Evolutionary conservation across 768 basidiomycete species (phyloP).

Genomic region (Hemileccinum rubropunctum): DNA sequence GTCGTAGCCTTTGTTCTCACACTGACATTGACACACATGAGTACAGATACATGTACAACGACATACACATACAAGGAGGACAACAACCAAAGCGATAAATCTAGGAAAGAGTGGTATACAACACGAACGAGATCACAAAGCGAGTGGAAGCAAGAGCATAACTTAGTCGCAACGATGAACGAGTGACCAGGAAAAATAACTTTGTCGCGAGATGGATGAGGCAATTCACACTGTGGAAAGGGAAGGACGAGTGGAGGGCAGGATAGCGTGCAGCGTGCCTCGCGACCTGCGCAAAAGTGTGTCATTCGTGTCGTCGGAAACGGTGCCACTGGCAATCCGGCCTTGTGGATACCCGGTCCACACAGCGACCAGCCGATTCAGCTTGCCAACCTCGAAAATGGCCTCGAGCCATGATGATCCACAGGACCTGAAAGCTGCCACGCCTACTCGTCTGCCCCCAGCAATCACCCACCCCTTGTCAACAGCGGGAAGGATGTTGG

Average conservation of each 20-base stretch:
- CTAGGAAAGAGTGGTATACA: constrained; percentile 12
- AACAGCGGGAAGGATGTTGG: neutral
- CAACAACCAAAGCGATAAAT: neutral
- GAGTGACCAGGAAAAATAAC: neutral
- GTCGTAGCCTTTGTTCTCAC: no score
- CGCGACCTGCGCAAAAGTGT: constrained; percentile 11
- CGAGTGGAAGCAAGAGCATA: constrained; percentile 9
- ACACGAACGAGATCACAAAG: constrained; percentile 11
- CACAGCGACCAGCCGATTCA: neutral
- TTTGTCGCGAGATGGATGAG: neutral
- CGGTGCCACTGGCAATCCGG: neutral
- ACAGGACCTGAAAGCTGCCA: neutral
- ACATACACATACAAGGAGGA: no score
- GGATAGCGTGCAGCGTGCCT: neutral
- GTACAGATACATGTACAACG: no score
- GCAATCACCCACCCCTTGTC: neutral
- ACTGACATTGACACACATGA: no score
- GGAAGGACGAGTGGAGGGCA: neutral
- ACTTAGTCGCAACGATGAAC: constrained; percentile 11
- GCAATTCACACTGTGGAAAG: neutral
- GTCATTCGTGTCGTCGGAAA: neutral
- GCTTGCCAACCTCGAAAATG: neutral
- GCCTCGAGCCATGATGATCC: constrained; percentile 11
- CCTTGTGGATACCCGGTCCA: constrained; percentile 12
- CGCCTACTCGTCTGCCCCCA: neutral